Percentiles rank a stretch among this genome's conserved stretches.
Evolutionary conservation across 352 stramenopile species (phyloP).

Genomic region (Globisporangium camurandrum): DNA sequence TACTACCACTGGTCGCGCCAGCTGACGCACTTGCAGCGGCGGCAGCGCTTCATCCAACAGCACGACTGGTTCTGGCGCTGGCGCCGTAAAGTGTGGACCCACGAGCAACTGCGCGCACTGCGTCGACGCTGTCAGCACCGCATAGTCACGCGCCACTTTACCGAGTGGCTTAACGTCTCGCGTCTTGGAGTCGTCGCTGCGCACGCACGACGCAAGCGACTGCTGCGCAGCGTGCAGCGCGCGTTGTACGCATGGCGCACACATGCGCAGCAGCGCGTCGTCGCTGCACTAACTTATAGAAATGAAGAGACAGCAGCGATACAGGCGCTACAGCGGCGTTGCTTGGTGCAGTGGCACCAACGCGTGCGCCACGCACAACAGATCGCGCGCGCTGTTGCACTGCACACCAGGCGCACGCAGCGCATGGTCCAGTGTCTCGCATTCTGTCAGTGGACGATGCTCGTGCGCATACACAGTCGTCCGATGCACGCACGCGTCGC

Average conservation of each 20-base stretch:
- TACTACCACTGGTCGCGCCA: slow-evolving; percentile 45
- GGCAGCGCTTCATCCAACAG: slow-evolving; percentile 39
- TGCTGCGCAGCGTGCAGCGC: slow-evolving; percentile 16
- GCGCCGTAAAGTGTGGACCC: slow-evolving; percentile 39
- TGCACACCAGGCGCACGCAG: slow-evolving; percentile 16
- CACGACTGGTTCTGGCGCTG: slow-evolving; percentile 64
- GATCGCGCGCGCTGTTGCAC: slow-evolving; percentile 13
- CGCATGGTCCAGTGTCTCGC: slow-evolving; percentile 15
- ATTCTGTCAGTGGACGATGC: slow-evolving; percentile 51
- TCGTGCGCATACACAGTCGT: slow-evolving; percentile 26
- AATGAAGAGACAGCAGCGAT: neutral
- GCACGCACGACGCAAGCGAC: slow-evolving; percentile 20
- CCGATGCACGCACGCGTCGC: slow-evolving; percentile 14
- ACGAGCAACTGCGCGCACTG: slow-evolving; percentile 31
- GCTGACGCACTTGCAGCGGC: slow-evolving; percentile 31
- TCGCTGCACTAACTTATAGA: neutral
- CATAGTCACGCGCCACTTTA: slow-evolving; percentile 24
- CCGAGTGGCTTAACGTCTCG: slow-evolving; percentile 49
- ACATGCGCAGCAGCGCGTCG: neutral
- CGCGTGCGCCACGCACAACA: neutral
- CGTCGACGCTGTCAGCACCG: slow-evolving; percentile 17
- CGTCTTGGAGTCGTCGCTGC: slow-evolving; percentile 44
- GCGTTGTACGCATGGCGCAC: slow-evolving; percentile 35
- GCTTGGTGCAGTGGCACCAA: slow-evolving; percentile 7
- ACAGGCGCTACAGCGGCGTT: slow-evolving; percentile 2